Conservation (phyloP, 495 filamentous ascomycete genomes). For the Podospora pseudocomata region DNA sequence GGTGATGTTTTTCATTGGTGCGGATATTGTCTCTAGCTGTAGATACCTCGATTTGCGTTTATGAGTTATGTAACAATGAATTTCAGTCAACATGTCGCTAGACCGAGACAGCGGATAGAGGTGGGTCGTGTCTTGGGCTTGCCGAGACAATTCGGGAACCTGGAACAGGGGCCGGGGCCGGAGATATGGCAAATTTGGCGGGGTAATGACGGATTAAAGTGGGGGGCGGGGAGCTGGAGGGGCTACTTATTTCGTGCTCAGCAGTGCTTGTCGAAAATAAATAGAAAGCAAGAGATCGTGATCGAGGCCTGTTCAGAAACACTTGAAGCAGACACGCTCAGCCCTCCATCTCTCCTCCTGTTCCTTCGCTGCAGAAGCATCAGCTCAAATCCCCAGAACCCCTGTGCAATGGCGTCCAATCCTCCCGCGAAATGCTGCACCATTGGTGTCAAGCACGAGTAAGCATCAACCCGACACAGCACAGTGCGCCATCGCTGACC, state of each 20-base stretch:
- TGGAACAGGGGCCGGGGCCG: neutral
- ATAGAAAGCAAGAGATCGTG: neutral
- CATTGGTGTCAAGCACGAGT: constrained; percentile 35
- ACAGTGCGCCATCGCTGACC: neutral
- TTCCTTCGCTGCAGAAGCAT: neutral
- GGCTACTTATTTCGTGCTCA: too few relatives aligned
- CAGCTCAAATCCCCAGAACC: neutral
- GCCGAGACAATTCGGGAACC: too few relatives aligned
- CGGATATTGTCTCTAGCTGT: too few relatives aligned
- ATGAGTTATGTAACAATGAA: too few relatives aligned
- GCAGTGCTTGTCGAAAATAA: neutral
- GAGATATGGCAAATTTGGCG: neutral
- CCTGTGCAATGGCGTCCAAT: constrained; percentile 33
- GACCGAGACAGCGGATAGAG: neutral
- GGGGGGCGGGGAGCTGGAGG: neutral
- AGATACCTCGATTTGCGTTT: too few relatives aligned
- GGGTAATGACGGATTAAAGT: neutral
- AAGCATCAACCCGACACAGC: constrained; percentile 7
- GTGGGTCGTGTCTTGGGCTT: neutral
- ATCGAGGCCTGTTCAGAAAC: neutral
- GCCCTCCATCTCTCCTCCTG: too few relatives aligned
- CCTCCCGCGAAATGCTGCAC: constrained; percentile 35
- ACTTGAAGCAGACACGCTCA: neutral
- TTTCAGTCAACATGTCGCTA: too few relatives aligned
- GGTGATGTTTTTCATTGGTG: too few relatives aligned